Evolutionary conservation across 352 stramenopile species (phyloP), one percentile per base, ranked within the genome.

Genomic region (Pythium phragmiticola): DNA sequence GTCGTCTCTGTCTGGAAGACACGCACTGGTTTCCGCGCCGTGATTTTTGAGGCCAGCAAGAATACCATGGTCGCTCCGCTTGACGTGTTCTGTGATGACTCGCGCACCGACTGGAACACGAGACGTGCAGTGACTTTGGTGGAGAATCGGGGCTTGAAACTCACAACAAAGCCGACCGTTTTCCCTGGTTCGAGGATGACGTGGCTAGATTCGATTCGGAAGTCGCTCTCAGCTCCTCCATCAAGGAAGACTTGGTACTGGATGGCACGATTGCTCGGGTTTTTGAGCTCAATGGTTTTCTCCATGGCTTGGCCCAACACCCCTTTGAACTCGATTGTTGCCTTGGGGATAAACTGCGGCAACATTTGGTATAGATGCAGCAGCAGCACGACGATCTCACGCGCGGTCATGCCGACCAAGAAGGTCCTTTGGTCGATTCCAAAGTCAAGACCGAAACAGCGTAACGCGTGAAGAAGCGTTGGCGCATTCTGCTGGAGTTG

Each of bases 231-330:
- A 37, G 62, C 51, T 12, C 52, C 57, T 34, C 67, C 84, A 47
- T 97, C 88, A 2, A 98, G 61, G 43, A 90, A 93, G 3, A 98
- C 90, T 5, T 93, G 77, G 57, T 98, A 98, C 4, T 71, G 75
- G 37, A 98, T 81, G 5, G 79, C 68, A 7, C 80, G 84, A 3
- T 77, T 74, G 19, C 86, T 93, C 7, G 93, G 89, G 59, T 98
- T 98, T 61, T 88, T 91, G 2, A 98, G 75, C 63, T 98, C 95
- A 34, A 98, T 98, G 7, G 68, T 96, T 50, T 98, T 98, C 14
- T 88, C 82, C 30, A 98, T 94, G 19, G 78, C 65, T 42, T 89
- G 82, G 0, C 94, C 94, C 7, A 98, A 68, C 4, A 81, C 68
- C 6, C 90, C 94, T 33, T 83, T 80, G 64, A 98, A 98, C 42